Base-by-base conservation (phyloP, 2,329 filamentous ascomycete species). In the Massarina eburnea region DNA sequence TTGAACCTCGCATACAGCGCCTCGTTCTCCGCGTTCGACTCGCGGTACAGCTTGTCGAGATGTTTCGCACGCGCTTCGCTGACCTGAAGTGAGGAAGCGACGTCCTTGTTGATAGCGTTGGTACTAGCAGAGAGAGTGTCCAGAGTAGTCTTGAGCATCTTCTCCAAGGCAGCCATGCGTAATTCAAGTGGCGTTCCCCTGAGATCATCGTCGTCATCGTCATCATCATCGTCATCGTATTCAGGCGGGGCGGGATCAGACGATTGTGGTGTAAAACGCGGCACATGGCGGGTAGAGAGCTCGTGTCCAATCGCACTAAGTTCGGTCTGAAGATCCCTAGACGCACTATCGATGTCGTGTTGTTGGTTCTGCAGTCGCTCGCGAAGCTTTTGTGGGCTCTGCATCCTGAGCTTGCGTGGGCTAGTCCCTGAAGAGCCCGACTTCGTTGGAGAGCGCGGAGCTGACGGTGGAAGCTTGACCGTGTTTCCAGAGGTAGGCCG, bases 1-100 rank as follows among this genome's bases (percentile, higher is more conserved):
- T 96, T 96, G 76, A 96, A 96, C 49, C 85, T 86, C 55, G 92
- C 88, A 69, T 96, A 96, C 44, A 97, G 77, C 22, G 92, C 81
- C 72, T 96, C 91, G 59, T 96, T 97, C 75, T 97, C 92, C 0
- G 89, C 88, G 58, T 85, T 90, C 14, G 85, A 82, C 63, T 96
- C 90, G 54, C 89, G 88, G 73, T 95, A 95, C 41, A 96, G 75
- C 71, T 95, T 88, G 66, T 96, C 91, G 42, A 96, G 82, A 32
- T 87, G 86, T 58, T 85, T 87, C 48, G 86, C 85, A 59, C 94
- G 91, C 48, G 80, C 80, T 66, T 96, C 91, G 12, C 82, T 84
- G 1, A 89, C 83, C 58, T 82, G 79, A 12, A 96, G 76, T 1
- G 84, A 85, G 17, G 76, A 82, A 33, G 89, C 83, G 56, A 95